Base-by-base conservation (phyloP, 2,329 filamentous ascomycete genomes). In the Cryphonectria radicalis region DNA sequence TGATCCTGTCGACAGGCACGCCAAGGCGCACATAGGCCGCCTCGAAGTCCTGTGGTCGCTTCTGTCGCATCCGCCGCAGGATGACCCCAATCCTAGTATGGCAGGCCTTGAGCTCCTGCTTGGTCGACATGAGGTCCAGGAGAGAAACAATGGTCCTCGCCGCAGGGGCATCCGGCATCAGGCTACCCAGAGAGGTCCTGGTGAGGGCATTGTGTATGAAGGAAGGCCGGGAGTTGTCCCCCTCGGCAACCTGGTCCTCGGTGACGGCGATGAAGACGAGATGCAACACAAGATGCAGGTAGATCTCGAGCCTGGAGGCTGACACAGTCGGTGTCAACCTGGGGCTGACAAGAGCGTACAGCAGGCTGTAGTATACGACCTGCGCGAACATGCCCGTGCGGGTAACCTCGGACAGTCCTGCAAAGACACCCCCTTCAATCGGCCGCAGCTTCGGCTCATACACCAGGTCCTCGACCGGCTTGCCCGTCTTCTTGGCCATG, bases 231-330 rank as follows among this genome's bases (percentile, higher is more conserved):
- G 82, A 81, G 28, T 85, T 82, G 14, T 84, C 84, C 46, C 85
- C 83, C 72, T 91, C 87, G 70, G 86, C 84, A 19, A 87, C 85
- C 76, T 88, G 86, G 77, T 98, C 96, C 81, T 98, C 96, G 3
- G 93, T 84, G 59, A 97, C 91, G 19, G 95, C 95, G 66, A 98
- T 90, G 57, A 98, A 88, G 4, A 94, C 87, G 14, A 99, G 85
- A 80, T 99, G 96, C 43, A 99, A 83, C 1, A 97, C 91, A 63
- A 98, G 92, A 78, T 98, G 95, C 43, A 98, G 83, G 81, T 97
- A 98, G 0, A 93, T 92, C 81, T 99, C 96, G 11, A 98, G 87
- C 68, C 96, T 89, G 1, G 95, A 97, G 14, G 88, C 86, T 11
- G 94, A 93, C 37, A 98, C 91, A 25, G 86, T 89, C 0, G 93